Conservation (phyloP, 78 protist genomes). For the Emiliania huxleyi region DNA sequence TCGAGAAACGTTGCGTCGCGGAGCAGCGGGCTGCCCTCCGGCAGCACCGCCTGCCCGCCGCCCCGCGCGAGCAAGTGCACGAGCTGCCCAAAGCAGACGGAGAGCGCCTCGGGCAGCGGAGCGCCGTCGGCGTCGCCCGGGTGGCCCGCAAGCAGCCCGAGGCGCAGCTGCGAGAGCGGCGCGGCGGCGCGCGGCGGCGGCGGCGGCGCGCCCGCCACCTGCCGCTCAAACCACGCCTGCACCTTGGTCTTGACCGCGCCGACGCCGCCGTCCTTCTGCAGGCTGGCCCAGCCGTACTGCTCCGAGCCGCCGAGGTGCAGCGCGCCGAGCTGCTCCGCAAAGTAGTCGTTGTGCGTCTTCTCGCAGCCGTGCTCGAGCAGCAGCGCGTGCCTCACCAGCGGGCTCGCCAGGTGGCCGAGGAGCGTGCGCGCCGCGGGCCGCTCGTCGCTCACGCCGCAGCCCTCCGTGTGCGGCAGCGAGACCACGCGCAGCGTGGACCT, state of each 20-base stretch:
- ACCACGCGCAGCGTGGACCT: not conserved
- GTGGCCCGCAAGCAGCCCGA: not conserved
- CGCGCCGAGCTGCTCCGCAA: not conserved
- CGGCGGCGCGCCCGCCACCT: not conserved
- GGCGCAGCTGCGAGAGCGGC: not conserved
- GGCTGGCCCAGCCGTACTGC: not conserved
- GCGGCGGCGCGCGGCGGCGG: not conserved
- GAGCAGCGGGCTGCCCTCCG: not conserved
- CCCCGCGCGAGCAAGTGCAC: not conserved
- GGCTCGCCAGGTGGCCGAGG: constrained; percentile 28
- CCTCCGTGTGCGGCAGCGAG: constrained; percentile 5
- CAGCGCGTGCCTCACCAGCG: constrained; percentile 34
- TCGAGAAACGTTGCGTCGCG: not conserved
- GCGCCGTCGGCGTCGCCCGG: not conserved
- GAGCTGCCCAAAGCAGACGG: not conserved
- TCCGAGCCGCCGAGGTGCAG: not conserved
- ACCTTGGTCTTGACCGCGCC: not conserved
- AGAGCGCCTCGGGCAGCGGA: not conserved
- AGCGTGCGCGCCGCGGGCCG: not conserved
- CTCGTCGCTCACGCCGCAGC: not conserved
- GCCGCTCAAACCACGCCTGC: not conserved
- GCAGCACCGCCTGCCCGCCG: not conserved
- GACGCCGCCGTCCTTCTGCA: not conserved
- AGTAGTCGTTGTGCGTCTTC: constrained; percentile 51
- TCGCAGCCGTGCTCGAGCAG: constrained; percentile 62